Conservation (phyloP, 2,329 filamentous ascomycete species). For the Didymella pinodella region DNA sequence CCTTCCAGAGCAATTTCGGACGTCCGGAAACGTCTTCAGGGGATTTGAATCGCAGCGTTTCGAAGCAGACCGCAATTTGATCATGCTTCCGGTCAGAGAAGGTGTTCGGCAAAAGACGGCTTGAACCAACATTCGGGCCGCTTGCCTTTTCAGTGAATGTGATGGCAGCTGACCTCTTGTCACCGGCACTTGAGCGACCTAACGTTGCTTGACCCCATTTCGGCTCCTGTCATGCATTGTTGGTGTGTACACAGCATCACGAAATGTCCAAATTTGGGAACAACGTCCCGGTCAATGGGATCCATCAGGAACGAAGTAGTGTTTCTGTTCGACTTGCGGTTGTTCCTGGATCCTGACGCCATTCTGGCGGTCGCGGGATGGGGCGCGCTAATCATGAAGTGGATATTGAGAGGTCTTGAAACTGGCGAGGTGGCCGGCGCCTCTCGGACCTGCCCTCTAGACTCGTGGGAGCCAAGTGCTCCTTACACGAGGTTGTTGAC, state of each 20-base stretch:
- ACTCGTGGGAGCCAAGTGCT: slow-evolving; percentile 24
- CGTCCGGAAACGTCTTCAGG: slow-evolving; percentile 25
- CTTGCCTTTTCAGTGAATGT: slow-evolving; percentile 26
- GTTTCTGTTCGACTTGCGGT: slow-evolving; percentile 15
- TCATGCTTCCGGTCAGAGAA: slow-evolving; percentile 27
- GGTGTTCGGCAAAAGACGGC: slow-evolving; percentile 32
- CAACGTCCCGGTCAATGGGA: slow-evolving; percentile 3
- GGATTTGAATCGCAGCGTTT: slow-evolving; percentile 23
- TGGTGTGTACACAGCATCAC: slow-evolving; percentile 21
- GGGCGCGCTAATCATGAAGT: slow-evolving; percentile 28
- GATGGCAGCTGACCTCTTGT: slow-evolving; percentile 30
- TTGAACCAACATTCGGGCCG: slow-evolving; percentile 26
- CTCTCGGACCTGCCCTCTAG: slow-evolving; percentile 16
- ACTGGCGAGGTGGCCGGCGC: slow-evolving; percentile 19
- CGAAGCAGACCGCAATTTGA: slow-evolving; percentile 32
- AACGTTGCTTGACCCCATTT: slow-evolving; percentile 7
- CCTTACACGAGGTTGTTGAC: slow-evolving; percentile 29
- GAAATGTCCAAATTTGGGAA: slow-evolving; percentile 3
- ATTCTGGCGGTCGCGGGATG: slow-evolving; percentile 32
- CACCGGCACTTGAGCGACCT: slow-evolving; percentile 21
- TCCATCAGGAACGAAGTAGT: background rate
- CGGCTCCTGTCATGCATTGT: slow-evolving; percentile 25
- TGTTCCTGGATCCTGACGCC: slow-evolving; percentile 34
- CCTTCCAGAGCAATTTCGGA: slow-evolving; percentile 23
- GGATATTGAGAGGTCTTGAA: slow-evolving; percentile 15